Base-by-base conservation (phyloP, 371 early-diverging fungal species). In the Saksenaea vasiformis region DNA sequence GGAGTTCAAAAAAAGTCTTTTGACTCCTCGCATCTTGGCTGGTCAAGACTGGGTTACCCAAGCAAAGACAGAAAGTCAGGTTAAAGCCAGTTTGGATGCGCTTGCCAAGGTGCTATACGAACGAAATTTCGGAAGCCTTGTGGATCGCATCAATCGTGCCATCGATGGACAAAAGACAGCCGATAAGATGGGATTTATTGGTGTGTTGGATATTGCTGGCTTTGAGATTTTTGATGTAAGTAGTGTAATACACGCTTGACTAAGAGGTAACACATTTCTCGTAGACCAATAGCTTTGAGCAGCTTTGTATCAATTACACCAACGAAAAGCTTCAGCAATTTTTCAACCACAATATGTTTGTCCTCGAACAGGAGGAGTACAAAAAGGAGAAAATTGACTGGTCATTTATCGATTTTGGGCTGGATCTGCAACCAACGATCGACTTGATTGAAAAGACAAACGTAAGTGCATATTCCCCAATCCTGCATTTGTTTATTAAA, bases 341-440 rank as follows among this genome's bases (percentile, higher is more conserved):
- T 82, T 99, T 99, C 86, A 99, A 99, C 81, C 99, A 99, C 79
- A 96, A 98, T 74, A 99, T 99, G 99, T 99, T 99, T 84, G 92
- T 95, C 38, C 83, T 98, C 14, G 99, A 99, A 80, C 99, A 99
- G 75, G 97, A 98, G 74, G 98, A 99, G 72, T 99, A 99, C 84
- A 81, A 89, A 65, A 87, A 88, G 38, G 99, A 99, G 80, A 92
- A 93, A 56, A 99, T 99, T 64, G 97, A 99, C 54, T 99, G 99
- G 98, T 91, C 95, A 71, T 97, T 95, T 72, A 98, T 99, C 61
- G 99, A 99, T 79, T 99, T 99, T 84, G 99, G 99, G 9, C 87
- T 99, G 47, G 99, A 99, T 71, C 77, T 99, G 57, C 98, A 99
- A 74, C 99, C 99, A 2, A 99, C 99, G 10, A 99, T 99, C 67